Evolutionary conservation across 441 rosid species (phyloP), one percentile per base, ranked within the genome.

Genomic region (Erodium moschatum): DNA sequence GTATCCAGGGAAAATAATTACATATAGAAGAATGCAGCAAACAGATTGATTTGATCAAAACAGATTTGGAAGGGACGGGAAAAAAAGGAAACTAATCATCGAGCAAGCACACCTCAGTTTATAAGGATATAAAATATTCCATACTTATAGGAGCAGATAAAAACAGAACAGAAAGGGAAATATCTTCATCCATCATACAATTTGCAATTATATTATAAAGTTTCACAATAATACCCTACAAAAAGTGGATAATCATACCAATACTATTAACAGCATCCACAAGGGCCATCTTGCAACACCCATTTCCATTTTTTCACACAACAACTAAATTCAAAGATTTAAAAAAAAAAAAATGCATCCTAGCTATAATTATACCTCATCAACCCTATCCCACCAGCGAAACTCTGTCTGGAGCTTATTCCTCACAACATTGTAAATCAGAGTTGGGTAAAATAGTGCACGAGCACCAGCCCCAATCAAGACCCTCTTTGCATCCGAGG

Each of bases 401-500:
- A 88, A 88, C 69, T 86, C 90, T 5, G 86, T 6, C 79, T 88
- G 85, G 19, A 86, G 70, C 84, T 75, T 85, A 78, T 88, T 88
- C 83, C 93, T 88, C 63, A 88, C 85, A 72, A 88, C 87, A 80
- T 88, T 88, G 82, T 88, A 88, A 16, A 86, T 46, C 69, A 88
- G 70, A 7, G 93, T 88, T 0, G 90, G 90, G 75, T 88, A 88
- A 75, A 88, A 88, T 77, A 88, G 75, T 0, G 83, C 84, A 73
- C 93, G 90, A 74, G 93, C 90, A n/a, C 93, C 93, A 12, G 86
- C 90, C 69, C 93, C 93, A 19, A 88, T 75, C 70, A 88, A 71
- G 54, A 74, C 81, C 74, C 80, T 82, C 82, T 83, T 88, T 5
- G 85, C 78, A 38, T 75, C 77, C 73, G 75, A 78, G 20, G 71